phyloP scores from a whole-genome alignment of 306 rosid species.

The Psophocarpus tetragonolobus region DNA sequence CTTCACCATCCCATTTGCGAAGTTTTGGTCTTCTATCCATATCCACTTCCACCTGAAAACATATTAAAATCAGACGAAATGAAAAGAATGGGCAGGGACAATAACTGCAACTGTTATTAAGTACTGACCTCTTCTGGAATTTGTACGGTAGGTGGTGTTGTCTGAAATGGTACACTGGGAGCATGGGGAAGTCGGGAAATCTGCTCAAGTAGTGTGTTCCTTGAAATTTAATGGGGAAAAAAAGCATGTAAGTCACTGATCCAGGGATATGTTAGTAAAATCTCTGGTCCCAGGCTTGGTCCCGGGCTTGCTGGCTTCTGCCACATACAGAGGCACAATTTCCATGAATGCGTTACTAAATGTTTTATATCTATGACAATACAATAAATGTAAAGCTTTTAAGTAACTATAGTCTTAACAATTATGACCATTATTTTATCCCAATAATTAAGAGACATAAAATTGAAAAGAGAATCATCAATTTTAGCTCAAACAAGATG shows the following conservation, averaged over 20 bases:
- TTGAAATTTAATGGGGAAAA: constrained; percentile 19
- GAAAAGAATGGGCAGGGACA: not conserved
- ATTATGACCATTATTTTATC: not conserved
- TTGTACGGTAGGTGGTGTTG: constrained; percentile 55
- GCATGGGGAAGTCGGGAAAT: constrained; percentile 75
- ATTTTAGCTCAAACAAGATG: not conserved
- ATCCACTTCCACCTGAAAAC: constrained; percentile 67
- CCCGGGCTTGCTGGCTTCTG: not conserved
- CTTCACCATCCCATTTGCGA: constrained; percentile 82
- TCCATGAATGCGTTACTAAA: not conserved
- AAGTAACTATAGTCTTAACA: not conserved
- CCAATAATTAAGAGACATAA: constrained; percentile 7
- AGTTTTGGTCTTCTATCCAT: constrained; percentile 73
- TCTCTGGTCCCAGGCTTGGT: not conserved
- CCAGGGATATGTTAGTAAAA: not conserved
- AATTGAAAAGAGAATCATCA: not conserved
- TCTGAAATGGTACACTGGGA: constrained; percentile 84
- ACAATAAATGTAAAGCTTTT: not conserved
- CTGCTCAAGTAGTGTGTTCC: constrained; percentile 68
- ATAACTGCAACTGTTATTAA: constrained; percentile 8
- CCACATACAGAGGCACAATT: constrained; percentile 7
- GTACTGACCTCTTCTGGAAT: constrained; percentile 75
- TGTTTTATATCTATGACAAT: not conserved
- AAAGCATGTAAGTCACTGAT: not conserved
- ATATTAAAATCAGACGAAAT: constrained; percentile 35